A percentile compares a stretch with the other conserved stretches of the same genome.
Evolutionary conservation across 192 early-diverging fungal species (phyloP).

Genomic region (Allomyces javanicus): DNA sequence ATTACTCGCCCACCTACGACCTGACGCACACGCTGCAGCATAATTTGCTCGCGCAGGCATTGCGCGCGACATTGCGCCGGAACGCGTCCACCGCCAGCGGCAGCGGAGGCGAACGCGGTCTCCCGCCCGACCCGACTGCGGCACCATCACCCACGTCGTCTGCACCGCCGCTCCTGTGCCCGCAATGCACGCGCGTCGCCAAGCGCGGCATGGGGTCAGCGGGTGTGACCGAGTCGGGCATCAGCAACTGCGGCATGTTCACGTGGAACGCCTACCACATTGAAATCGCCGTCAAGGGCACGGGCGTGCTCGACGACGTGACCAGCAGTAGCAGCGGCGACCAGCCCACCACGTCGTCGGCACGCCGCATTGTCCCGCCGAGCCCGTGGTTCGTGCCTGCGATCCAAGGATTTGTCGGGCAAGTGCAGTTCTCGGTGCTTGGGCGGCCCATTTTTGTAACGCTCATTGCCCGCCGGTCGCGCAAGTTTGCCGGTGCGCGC

Average conservation of each 20-base stretch:
- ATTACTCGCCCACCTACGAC: slow-evolving; percentile 94
- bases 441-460: slow-evolving; percentile 83
- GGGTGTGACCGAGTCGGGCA: slow-evolving; percentile 1
- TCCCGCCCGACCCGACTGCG: not conserved
- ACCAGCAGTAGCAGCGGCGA: not conserved
- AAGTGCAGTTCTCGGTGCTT: slow-evolving; percentile 76
- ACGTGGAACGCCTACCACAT: slow-evolving; percentile 81
- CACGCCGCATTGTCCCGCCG: not conserved
- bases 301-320: slow-evolving; percentile 22
- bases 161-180: not conserved
- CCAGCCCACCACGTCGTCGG: too few species aligned
- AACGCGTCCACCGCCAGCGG: not conserved
- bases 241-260: slow-evolving; percentile 66
- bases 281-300: slow-evolving; percentile 35
- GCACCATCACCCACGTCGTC: slow-evolving; percentile 7
- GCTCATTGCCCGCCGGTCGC: slow-evolving; percentile 81
- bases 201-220: not conserved
- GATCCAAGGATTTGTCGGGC: slow-evolving; percentile 95
- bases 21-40: slow-evolving; percentile 74
- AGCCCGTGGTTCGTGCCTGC: slow-evolving; percentile 50
- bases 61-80: slow-evolving; percentile 6
- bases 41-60: slow-evolving; percentile 46
- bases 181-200: not conserved
- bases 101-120: not conserved
- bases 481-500: slow-evolving; percentile 86